Percentiles rank a stretch among this genome's conserved stretches.
phyloP scores from a whole-genome alignment of 257 asterid species.

The Anisodus acutangulus region DNA sequence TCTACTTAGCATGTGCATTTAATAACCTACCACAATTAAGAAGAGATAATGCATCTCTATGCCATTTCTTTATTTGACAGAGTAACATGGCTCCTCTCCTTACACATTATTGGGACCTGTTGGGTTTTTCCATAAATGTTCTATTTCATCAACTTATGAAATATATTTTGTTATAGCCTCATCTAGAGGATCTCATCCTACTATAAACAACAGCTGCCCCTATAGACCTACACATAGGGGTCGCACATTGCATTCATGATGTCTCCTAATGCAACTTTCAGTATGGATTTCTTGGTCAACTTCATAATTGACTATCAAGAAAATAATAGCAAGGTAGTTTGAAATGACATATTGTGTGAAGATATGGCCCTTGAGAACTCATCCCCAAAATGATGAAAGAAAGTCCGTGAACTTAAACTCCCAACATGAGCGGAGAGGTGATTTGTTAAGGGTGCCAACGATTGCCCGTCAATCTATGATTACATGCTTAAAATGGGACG shows the following conservation, averaged over 20 bases:
- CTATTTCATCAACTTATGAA: constrained; percentile 14
- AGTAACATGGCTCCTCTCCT: constrained; percentile 10
- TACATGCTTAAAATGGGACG: too few species aligned
- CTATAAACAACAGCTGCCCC: neutral
- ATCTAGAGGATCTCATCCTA: constrained; percentile 16
- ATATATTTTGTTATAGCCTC: neutral
- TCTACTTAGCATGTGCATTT: neutral
- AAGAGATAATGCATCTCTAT: neutral
- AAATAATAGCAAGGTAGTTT: neutral
- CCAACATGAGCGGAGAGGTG: too few species aligned
- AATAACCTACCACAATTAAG: constrained; percentile 10
- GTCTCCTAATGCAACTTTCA: constrained; percentile 14
- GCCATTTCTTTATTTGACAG: constrained; percentile 1
- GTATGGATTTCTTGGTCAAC: neutral
- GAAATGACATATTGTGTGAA: neutral
- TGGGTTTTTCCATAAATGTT: neutral
- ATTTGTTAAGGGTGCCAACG: too few species aligned
- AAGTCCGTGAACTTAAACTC: too few species aligned
- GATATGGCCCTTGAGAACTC: neutral
- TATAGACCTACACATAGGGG: neutral
- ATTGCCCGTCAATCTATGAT: too few species aligned
- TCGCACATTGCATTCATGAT: neutral
- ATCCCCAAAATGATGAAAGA: neutral
- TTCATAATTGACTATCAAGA: neutral
- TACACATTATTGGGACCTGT: neutral